These are phyloP conservation scores for Pholiota adiposa DNA, from an alignment of 1,284 basidiomycete genomes.

Conservation along the genomic window DNA sequence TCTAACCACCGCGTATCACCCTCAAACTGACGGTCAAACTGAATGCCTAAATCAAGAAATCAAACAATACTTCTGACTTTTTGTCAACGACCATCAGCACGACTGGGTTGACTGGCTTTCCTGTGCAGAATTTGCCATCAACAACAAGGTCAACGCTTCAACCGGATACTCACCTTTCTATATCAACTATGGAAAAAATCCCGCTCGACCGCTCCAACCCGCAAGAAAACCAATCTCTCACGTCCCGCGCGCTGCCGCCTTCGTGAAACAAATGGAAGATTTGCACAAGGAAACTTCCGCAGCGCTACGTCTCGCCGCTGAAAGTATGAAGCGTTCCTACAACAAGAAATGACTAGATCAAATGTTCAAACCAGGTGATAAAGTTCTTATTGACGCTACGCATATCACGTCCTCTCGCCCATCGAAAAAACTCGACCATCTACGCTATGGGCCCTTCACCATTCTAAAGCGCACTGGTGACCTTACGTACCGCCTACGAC, in stretches of 20 bases:
- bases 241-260: conserved; percentile 11
- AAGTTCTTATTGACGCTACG: too few relatives aligned
- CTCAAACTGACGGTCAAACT: too few relatives aligned
- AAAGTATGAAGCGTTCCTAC: conserved; percentile 16
- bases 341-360: neutral
- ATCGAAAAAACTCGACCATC: too few relatives aligned
- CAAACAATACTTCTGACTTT: conserved; percentile 32
- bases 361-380: too few relatives aligned
- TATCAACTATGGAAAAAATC: neutral
- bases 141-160: conserved; percentile 21
- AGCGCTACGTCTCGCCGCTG: conserved; percentile 18
- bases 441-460: too few relatives aligned
- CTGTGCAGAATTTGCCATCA: conserved; percentile 40
- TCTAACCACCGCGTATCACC: too few relatives aligned
- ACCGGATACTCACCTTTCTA: conserved; percentile 9
- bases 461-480: too few relatives aligned
- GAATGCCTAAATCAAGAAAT: conserved; percentile 34
- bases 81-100: conserved; percentile 37
- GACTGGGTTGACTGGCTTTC: conserved; percentile 44
- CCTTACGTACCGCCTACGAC: too few relatives aligned
- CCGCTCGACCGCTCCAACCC: neutral
- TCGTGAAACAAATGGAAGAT: conserved; percentile 19
- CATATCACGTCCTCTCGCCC: too few relatives aligned
- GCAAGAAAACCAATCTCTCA: conserved; percentile 10
- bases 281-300: conserved; percentile 15